Evolutionary conservation across 140 eudicot genomes (phyloP).

Genomic region (Erigeron philadelphicus): DNA sequence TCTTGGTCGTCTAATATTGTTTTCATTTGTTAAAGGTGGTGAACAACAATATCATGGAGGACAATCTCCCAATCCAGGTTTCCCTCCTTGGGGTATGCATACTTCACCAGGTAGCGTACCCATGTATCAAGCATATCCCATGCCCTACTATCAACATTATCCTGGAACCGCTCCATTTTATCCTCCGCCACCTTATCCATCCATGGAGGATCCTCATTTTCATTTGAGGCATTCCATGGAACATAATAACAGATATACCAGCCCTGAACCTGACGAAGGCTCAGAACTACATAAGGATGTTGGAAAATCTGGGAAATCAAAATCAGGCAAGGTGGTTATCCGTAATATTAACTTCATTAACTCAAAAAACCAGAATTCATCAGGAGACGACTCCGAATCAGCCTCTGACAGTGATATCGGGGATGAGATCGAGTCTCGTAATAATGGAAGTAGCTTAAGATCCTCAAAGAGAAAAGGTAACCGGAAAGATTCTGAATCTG

Average conservation of each 20-base stretch:
- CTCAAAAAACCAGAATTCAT: constrained; percentile 47
- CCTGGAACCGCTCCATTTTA: constrained; percentile 57
- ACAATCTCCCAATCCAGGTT: constrained; percentile 60
- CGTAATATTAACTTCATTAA: constrained; percentile 70
- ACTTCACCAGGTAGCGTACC: constrained; percentile 58
- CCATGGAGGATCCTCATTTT: constrained; percentile 48
- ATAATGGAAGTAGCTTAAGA: constrained; percentile 24
- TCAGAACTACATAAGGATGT: constrained; percentile 34
- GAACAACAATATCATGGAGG: constrained; percentile 51
- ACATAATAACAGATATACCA: constrained; percentile 31
- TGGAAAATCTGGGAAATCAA: constrained; percentile 50
- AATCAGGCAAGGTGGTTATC: constrained; percentile 67
- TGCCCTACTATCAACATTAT: constrained; percentile 64
- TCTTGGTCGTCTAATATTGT: background rate
- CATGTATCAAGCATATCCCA: constrained; percentile 56
- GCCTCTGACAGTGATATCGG: constrained; percentile 46
- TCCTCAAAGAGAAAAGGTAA: constrained; percentile 49
- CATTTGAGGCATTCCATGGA: constrained; percentile 52
- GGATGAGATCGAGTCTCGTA: constrained; percentile 26
- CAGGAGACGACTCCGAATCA: constrained; percentile 37
- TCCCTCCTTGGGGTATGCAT: constrained; percentile 72
- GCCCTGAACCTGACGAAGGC: constrained; percentile 37
- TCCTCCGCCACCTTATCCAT: constrained; percentile 38
- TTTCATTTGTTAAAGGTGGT: constrained; percentile 1
- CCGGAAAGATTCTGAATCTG: constrained; percentile 31